These are phyloP conservation scores for Vaccinium corymbosum DNA, from an alignment of 148 eudicot species.

Conservation along the genomic window DNA sequence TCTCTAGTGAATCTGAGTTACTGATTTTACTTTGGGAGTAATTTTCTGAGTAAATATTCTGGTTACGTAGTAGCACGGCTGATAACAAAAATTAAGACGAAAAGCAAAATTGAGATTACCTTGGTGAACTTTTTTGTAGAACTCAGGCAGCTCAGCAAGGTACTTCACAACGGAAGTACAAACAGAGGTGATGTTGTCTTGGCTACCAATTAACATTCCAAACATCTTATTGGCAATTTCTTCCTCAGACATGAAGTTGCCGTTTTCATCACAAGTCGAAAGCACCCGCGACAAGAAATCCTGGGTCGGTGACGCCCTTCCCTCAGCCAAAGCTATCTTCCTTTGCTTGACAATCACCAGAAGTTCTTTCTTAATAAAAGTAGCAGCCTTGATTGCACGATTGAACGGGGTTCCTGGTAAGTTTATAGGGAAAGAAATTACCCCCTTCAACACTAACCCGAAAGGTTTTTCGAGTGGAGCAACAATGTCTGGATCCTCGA, in stretches of 20 bases:
- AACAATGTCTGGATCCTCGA: slow-evolving; percentile 25
- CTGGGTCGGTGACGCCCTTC: slow-evolving; percentile 7
- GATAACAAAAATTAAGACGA: too few species aligned
- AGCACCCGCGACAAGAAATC: slow-evolving; percentile 11
- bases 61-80: too few species aligned
- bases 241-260: background rate
- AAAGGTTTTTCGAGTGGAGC: slow-evolving; percentile 24
- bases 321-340: slow-evolving; percentile 23
- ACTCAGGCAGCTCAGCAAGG: background rate
- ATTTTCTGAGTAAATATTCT: too few species aligned
- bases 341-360: background rate
- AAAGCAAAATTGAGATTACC: background rate
- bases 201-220: background rate
- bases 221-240: background rate
- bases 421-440: slow-evolving; percentile 28
- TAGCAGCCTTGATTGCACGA: slow-evolving; percentile 32
- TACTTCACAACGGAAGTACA: background rate
- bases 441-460: slow-evolving; percentile 21
- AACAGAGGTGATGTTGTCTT: background rate
- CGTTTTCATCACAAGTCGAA: background rate
- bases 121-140: background rate
- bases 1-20: too few species aligned
- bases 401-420: slow-evolving; percentile 39
- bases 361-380: slow-evolving; percentile 26
- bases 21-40: too few species aligned